Evolutionary conservation across 306 rosid species (phyloP), one percentile per base, ranked within the genome.

Genomic region (Vicia villosa): DNA sequence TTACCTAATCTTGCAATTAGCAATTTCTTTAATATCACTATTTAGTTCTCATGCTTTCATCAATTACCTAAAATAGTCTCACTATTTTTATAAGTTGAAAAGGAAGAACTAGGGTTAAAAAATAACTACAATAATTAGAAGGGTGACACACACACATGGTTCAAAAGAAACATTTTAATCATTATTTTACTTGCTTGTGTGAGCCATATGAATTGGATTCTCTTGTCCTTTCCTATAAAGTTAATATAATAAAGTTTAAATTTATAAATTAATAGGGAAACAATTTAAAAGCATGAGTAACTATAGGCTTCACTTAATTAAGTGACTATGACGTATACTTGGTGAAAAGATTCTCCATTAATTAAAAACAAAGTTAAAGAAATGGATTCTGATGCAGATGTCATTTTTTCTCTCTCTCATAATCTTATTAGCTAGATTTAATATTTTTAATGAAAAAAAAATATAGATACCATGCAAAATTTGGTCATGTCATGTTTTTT

Each of bases 181-280:
- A 8, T 68, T 72, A 16, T 30, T 74, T 77, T 64, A 57, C 26
- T 62, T 75, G 87, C 79, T 79, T 79, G 81, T 79, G 89, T 85
- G 70, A 83, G 88, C 78, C 82, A 70, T 70, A 77, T 77, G 88
- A 86, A 76, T 71, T 81, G 87, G 92, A 88, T 85, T 80, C 90
- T 77, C 73, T 91, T 81, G 92, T 82, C 88, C 62, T 79, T 82
- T 77, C 60, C 79, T 58, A 41, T 74, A 86, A 84, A 88, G 83
- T 64, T 67, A 19, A 20, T 13, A 21, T 26, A 12, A 8, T 13
- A 57, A 32, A 63, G 19, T 59, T 36, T 52, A 49, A 24, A 13
- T 55, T 22, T 22, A 55, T 49, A 40, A 1, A 66, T 79, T 66
- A 51, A 20, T 36, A 36, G 36, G 11, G 63, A 80, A 83, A 68